Evolutionary conservation across 208 protist species (phyloP).

Genomic region (Trypanosomatidae sp.): DNA sequence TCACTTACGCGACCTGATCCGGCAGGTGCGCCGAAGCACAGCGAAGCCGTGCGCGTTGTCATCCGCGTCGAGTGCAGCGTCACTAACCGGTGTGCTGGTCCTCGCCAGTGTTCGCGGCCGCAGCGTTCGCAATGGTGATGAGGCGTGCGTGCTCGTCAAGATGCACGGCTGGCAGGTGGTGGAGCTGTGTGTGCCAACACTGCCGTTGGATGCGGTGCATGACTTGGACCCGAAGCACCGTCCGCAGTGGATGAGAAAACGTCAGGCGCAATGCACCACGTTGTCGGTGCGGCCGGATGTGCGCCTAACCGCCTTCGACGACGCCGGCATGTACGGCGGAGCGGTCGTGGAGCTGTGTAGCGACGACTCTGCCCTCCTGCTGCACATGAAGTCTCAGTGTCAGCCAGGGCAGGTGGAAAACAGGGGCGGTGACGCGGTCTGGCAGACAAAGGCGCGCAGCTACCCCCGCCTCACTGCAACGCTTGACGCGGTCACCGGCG

Average conservation of each 20-base stretch:
- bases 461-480: not conserved
- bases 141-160: constrained; percentile 18
- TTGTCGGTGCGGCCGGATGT: constrained; percentile 15
- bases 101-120: constrained; percentile 10
- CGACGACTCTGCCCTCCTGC: constrained; percentile 1
- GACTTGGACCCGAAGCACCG: not conserved
- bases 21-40: not conserved
- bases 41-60: not conserved
- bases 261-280: not conserved
- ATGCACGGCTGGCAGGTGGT: constrained; percentile 19
- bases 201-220: constrained; percentile 8
- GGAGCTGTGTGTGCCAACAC: constrained; percentile 29
- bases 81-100: constrained; percentile 2
- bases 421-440: not conserved
- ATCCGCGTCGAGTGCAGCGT: not conserved
- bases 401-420: constrained; percentile 8
- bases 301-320: constrained; percentile 28
- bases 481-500: constrained; percentile 4
- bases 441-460: not conserved
- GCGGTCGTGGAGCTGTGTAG: constrained; percentile 28
- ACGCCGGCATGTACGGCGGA: constrained; percentile 32
- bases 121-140: constrained; percentile 2
- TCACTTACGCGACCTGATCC: constrained; percentile 9
- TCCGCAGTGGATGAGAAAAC: not conserved
- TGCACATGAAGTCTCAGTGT: constrained; percentile 14